Conservation (phyloP, 805 yeast species). For the Starmerella davenportii region DNA sequence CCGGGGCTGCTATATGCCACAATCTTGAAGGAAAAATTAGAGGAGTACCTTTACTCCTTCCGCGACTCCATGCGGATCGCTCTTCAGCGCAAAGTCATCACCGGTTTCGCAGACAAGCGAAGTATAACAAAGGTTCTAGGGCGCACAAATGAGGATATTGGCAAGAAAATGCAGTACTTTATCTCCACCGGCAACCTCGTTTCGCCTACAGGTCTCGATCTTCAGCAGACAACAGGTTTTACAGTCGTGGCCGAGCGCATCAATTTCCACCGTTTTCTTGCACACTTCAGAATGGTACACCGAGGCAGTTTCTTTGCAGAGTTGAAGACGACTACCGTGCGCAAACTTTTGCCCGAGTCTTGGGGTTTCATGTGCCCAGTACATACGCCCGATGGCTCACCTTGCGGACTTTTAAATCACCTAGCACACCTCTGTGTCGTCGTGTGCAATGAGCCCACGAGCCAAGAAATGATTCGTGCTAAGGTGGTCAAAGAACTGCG, state of each 20-base stretch:
- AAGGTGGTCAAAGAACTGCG: constrained; percentile 35
- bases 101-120: constrained; percentile 67
- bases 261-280: constrained; percentile 86
- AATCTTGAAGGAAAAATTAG: constrained; percentile 91
- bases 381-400: constrained; percentile 98
- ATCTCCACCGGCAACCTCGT: constrained; percentile 93
- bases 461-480: constrained; percentile 1
- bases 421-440: constrained; percentile 87
- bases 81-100: constrained; percentile 55
- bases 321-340: constrained; percentile 88
- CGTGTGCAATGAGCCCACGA: constrained; percentile 33
- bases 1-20: constrained; percentile 95
- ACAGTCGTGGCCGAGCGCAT: constrained; percentile 98
- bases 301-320: constrained; percentile 99
- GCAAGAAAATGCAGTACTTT: constrained; percentile 85
- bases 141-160: constrained; percentile 81
- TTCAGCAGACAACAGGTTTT: constrained; percentile 94
- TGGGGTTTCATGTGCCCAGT: constrained; percentile 99
- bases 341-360: constrained; percentile 89
- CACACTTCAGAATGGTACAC: constrained; percentile 99
- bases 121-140: constrained; percentile 63
- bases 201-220: constrained; percentile 89
- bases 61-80: constrained; percentile 61
- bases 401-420: constrained; percentile 95
- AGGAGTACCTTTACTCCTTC: constrained; percentile 68